Evolutionary conservation across 495 filamentous ascomycete species (phyloP), one percentile per base, ranked within the genome.

Genomic region (Trichoderma virens): DNA sequence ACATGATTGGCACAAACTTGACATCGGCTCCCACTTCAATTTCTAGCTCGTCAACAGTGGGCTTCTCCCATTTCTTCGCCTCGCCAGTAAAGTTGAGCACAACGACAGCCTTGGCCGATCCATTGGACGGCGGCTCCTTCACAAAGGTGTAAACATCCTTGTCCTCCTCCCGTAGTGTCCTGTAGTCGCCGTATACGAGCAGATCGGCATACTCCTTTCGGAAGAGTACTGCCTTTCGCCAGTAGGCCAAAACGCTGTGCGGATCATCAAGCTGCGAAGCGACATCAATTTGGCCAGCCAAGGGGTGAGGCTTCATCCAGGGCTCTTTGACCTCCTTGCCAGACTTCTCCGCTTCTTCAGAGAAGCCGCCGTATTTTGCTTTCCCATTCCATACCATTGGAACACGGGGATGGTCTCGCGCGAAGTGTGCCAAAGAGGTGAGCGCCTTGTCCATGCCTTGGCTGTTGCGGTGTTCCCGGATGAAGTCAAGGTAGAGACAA

Each of bases 141-240:
- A 67, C 34, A 67, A 59, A 62, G 69, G 71, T 5, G 67, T 64
- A 73, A 6, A 68, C 60, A 11, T 68, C 63, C 2, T 63, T 41
- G 13, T 76, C 65, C 0, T 75, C 69, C 0, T 66, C 64, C 0
- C 60, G 60, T 7, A 78, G 27, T 6, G 68, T 67, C 64, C 64
- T 80, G 67, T 85, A 90, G 61, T 78, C 69, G 0, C 87, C 88
- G 69, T 89, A 85, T 1, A 89, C 81, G 59, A 88, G 86, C 14
- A 84, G 67, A 43, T 85, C 82, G 1, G 77, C 74, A 64, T 82
- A 70, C 60, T 81, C 66, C 68, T 81, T 83, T 6, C 84, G 73
- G n/a, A 79, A 60, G 13, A 60, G 66, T 43, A 86, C 34, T 35
- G 77, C 64, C 32, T 65, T 61, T 59, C 76, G 75, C 78, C 81